Base-by-base conservation (phyloP, 2,329 filamentous ascomycete genomes). In the Penicillium freii region DNA sequence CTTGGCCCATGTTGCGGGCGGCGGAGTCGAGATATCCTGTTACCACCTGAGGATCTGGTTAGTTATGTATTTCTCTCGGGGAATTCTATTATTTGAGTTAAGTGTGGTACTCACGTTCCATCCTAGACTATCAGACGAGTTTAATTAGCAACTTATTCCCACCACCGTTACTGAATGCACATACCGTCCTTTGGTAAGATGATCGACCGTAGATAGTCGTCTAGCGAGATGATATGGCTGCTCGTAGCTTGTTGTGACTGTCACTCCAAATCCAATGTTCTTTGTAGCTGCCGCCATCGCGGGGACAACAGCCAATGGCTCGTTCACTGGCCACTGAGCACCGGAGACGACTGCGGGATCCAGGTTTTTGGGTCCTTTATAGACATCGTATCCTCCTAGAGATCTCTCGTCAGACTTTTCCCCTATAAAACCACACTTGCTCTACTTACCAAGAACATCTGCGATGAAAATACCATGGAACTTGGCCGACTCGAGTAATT, bases 281-380 rank as follows among this genome's bases (percentile, higher is more conserved):
- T 83, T 81, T 0, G 87, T 89, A 0, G 78, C 86, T 1, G 86
- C 86, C 0, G 87, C 86, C 85, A 89, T 87, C 2, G 86, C 85
- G 2, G 86, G 80, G 0, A 89, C 78, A 2, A 86, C 80, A 1
- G 82, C 80, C 1, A 89, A 67, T 0, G 87, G 87, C 68, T 90
- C 87, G 58, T 87, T 88, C n/a, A 89, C 84, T 0, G 87, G 87
- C 81, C 85, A 89, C 70, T 90, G 87, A 0, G 86, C 84, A 1
- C 85, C 87, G 0, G 84, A 83, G 0, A 79, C 70, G 48, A 88
- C 81, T 0, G 85, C 84, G 0, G 86, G 82, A 3, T 82, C 80
- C 3, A 89, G 77, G 58, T 83, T 86, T 4, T 77, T 72, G 0
- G 83, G 83, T 0, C 85, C 82, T 58, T 84, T 84, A 72, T 88